phyloP scores from a whole-genome alignment of 345 rosid species.

The Acer saccharum region DNA sequence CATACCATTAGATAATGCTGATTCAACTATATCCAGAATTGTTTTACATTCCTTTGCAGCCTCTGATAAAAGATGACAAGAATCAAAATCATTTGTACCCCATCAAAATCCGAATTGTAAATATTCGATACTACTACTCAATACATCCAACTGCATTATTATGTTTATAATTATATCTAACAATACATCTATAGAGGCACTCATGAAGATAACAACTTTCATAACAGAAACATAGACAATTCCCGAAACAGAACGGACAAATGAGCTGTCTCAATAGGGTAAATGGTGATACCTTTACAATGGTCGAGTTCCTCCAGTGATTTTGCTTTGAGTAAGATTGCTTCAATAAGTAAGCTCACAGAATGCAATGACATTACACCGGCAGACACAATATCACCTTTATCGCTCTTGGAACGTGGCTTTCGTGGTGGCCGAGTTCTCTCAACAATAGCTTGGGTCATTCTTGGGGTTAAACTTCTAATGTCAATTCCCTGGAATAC shows the following conservation, averaged over 20 bases:
- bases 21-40: constrained; percentile 70
- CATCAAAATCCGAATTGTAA: neutral
- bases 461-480: constrained; percentile 63
- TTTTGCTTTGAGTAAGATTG: constrained; percentile 84
- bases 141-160: neutral
- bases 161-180: neutral
- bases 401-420: constrained; percentile 43
- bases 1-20: constrained; percentile 76
- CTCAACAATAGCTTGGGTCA: constrained; percentile 63
- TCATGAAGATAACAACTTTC: neutral
- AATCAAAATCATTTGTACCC: constrained; percentile 21
- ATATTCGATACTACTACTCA: neutral
- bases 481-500: constrained; percentile 91
- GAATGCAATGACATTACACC: constrained; percentile 87
- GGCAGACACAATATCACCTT: constrained; percentile 44
- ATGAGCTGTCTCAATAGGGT: neutral
- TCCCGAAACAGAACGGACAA: neutral
- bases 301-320: constrained; percentile 74
- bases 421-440: constrained; percentile 53
- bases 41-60: constrained; percentile 91
- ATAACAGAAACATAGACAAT: neutral
- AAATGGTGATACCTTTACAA: constrained; percentile 49
- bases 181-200: neutral
- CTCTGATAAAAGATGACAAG: constrained; percentile 50
- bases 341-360: constrained; percentile 84